Conservation (phyloP, 805 yeast genomes). For the Pichia gijzeniarum region DNA sequence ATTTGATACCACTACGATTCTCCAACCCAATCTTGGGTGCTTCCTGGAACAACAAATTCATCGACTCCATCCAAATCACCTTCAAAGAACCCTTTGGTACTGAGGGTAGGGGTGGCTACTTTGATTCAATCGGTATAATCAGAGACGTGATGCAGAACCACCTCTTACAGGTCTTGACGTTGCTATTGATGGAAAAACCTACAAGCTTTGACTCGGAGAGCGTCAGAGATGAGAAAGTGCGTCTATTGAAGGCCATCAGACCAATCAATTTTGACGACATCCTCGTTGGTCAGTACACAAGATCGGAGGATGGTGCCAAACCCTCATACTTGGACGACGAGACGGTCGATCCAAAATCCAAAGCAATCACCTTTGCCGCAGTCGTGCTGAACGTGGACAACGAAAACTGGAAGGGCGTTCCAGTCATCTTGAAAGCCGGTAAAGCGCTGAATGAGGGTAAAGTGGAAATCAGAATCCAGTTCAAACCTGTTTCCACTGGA, state of each 20-base stretch:
- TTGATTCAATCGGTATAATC: conserved; percentile 89
- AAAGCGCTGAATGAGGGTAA: conserved; percentile 93
- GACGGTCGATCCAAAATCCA: conserved; percentile 74
- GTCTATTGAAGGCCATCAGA: conserved; percentile 76
- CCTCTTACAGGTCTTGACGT: conserved; percentile 82
- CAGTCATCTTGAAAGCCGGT: conserved; percentile 92
- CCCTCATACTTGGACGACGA: conserved; percentile 92
- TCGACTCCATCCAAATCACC: conserved; percentile 76
- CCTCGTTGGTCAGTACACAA: conserved; percentile 81
- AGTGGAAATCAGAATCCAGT: conserved; percentile 93
- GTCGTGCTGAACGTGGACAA: conserved; percentile 70
- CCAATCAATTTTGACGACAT: conserved; percentile 60
- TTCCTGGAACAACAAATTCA: conserved; percentile 80
- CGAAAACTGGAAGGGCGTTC: conserved; percentile 98
- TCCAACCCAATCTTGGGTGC: conserved; percentile 84
- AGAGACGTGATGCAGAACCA: conserved; percentile 99
- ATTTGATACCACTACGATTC: conserved; percentile 80
- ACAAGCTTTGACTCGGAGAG: conserved; percentile 87
- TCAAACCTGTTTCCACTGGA: conserved; percentile 78
- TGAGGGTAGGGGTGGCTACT: conserved; percentile 98
- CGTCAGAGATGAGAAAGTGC: conserved; percentile 93
- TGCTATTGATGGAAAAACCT: conserved; percentile 95
- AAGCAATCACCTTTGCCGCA: conserved; percentile 91
- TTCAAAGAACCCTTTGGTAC: conserved; percentile 99
- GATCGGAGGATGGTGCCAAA: conserved; percentile 79